Evolutionary conservation across 768 basidiomycete genomes (phyloP), one percentile per base, ranked within the genome.

Genomic region (Melanogaster broomeanus): DNA sequence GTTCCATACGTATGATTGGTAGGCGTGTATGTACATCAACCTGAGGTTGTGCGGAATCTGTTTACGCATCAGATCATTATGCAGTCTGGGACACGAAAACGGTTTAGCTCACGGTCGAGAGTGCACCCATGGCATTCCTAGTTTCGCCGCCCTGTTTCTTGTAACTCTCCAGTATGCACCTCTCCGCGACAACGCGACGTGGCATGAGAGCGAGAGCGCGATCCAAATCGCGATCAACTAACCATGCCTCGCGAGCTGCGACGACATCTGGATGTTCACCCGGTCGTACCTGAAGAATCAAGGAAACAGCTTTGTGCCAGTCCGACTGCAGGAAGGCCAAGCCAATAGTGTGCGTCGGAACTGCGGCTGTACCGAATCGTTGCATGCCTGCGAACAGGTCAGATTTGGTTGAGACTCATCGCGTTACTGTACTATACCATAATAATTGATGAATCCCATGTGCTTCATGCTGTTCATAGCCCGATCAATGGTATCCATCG

Each of bases 1-100:
- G 70, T 99, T 99, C 96, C 96, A 99, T 30, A 98, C 87, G 61
- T 98, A 99, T 15, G 92, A 95, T 68, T 99, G 97, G 67, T 98
- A 99, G 27, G 95, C 95, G 69, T 99, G 97, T 48, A 98, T 85
- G 67, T 98, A 99, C 91, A 99, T 98, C 57, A 97, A 74, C 45
- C 97, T 82, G 52, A 99, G 81, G 64, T 96, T 98, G 49, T 88
- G 81, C 13, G 97, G 97, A 59, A 99, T 98, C 96, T 98, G 37
- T n/a, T 18, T 49, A 24, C 10, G 37, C 13, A 53, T 52, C 30
- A 60, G 46, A 18, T 53, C 34, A 12, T 25, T 42, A 31, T 45
- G 25, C 10, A 16, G 16, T 24, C 33, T 41, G 25, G 34, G 30
- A 35, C 18, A 15, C n/a, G n/a, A 49, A 16, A 34, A 49, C 33